These are phyloP conservation scores for Gossypium thurberi DNA, from an alignment of 345 rosid genomes.

Conservation along the genomic window DNA sequence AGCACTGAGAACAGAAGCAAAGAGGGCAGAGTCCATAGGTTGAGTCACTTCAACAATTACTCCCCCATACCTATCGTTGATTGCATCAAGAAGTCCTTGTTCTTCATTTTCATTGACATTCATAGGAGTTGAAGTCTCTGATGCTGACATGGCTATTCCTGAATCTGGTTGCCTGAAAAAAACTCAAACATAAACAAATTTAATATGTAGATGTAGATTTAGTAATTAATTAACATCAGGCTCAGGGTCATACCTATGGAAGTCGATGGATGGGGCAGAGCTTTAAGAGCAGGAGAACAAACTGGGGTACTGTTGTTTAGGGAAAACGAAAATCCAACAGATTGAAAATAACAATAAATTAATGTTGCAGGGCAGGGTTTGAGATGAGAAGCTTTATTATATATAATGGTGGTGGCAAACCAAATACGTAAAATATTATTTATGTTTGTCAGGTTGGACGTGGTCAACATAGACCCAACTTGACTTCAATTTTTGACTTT, in stretches of 20 bases:
- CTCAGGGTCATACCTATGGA: neutral
- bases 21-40: slow-evolving; percentile 45
- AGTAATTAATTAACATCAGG: too few species aligned
- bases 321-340: neutral
- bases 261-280: neutral
- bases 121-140: slow-evolving; percentile 12
- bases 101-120: neutral
- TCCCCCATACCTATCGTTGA: slow-evolving; percentile 70
- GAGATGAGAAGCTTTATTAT: neutral
- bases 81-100: slow-evolving; percentile 29
- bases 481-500: too few species aligned
- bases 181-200: neutral
- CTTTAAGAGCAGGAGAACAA: neutral
- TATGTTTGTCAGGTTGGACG: too few species aligned
- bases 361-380: neutral
- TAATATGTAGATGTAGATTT: too few species aligned
- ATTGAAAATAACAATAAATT: neutral
- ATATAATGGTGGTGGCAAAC: neutral
- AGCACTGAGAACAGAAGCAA: slow-evolving; percentile 49
- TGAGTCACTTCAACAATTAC: slow-evolving; percentile 54
- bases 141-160: slow-evolving; percentile 28
- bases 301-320: neutral
- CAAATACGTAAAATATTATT: too few species aligned
- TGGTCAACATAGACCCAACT: too few species aligned
- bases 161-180: slow-evolving; percentile 14